Evolutionary conservation across 768 basidiomycete genomes (phyloP).

Genomic region (Phallus indusiatus): DNA sequence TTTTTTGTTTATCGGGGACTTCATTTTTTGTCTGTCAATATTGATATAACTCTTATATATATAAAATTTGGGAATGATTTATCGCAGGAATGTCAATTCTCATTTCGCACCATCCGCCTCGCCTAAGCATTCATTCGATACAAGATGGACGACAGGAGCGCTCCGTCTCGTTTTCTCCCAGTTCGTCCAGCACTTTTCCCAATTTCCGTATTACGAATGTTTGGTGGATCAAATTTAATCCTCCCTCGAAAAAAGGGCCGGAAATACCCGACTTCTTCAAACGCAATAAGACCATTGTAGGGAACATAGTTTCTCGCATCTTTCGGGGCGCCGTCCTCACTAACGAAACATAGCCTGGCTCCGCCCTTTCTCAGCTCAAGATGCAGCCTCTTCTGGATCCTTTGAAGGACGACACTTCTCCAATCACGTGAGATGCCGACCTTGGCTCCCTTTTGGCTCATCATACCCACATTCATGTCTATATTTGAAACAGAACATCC

Average conservation of each 20-base stretch:
- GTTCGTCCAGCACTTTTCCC: conserved; percentile 9
- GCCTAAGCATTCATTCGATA: conserved; percentile 63
- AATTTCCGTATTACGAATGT: conserved; percentile 35
- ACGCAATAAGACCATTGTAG: conserved; percentile 53
- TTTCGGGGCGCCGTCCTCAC: neutral
- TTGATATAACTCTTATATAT: conserved; percentile 7
- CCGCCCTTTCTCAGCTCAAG: conserved; percentile 62
- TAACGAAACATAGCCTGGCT: conserved; percentile 50
- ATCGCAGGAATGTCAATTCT: conserved; percentile 35
- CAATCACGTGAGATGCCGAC: conserved; percentile 44
- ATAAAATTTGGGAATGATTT: neutral
- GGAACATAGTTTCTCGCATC: conserved; percentile 15
- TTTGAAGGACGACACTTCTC: conserved; percentile 56
- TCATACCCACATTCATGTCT: neutral
- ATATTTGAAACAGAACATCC: conserved; percentile 41
- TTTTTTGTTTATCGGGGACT: neutral
- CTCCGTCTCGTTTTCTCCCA: conserved; percentile 28
- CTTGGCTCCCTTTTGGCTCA: neutral
- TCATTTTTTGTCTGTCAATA: neutral
- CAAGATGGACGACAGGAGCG: conserved; percentile 61
- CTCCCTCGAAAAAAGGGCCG: conserved; percentile 19
- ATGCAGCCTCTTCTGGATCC: conserved; percentile 63
- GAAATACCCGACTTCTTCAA: conserved; percentile 69
- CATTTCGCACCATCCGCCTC: conserved; percentile 58
- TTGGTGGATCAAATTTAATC: conserved; percentile 63